phyloP scores from a whole-genome alignment of 2,329 filamentous ascomycete genomes.

The Metarhizium album region DNA sequence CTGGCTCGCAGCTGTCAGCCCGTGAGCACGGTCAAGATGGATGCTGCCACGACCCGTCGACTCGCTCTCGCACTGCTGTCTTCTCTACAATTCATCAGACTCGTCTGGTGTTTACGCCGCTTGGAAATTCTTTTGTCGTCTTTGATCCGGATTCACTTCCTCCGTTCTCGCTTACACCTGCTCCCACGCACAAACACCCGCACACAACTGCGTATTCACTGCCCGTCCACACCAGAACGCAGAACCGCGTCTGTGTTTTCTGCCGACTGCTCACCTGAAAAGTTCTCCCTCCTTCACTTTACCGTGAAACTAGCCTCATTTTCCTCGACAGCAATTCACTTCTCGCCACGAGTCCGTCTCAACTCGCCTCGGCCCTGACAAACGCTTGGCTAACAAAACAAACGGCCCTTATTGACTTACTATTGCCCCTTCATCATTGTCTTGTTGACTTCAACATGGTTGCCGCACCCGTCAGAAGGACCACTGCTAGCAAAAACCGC shows the following conservation, averaged over 20 bases:
- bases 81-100: neutral
- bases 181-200: neutral
- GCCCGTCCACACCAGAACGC: neutral
- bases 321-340: neutral
- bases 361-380: neutral
- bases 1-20: neutral
- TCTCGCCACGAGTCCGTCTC: neutral
- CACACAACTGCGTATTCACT: neutral
- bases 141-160: neutral
- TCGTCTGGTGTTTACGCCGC: neutral
- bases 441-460: conserved; percentile 6
- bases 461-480: conserved; percentile 1
- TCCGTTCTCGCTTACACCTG: neutral
- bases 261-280: neutral
- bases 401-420: neutral
- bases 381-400: neutral
- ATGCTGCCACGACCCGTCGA: neutral
- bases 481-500: conserved; percentile 11
- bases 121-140: neutral
- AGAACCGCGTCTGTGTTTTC: neutral
- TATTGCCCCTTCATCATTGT: neutral
- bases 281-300: neutral
- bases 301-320: neutral
- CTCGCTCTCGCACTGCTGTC: neutral
- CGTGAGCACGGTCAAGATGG: too few relatives aligned